These are phyloP conservation scores for Epicoccum sorghinum DNA, from an alignment of 2,329 filamentous ascomycete species.

Conservation along the genomic window DNA sequence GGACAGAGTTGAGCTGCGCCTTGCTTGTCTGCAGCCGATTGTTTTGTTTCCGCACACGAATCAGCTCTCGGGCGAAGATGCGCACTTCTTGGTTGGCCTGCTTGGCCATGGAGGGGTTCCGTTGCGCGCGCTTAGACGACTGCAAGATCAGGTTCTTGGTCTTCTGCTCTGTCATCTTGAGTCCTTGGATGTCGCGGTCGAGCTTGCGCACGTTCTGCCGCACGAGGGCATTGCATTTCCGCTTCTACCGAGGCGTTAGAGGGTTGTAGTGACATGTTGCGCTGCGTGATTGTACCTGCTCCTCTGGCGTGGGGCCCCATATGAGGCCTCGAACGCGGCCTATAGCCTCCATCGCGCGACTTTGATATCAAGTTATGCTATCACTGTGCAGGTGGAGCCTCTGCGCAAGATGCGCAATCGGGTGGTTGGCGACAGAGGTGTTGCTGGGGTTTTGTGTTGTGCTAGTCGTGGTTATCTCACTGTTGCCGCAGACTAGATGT, in stretches of 20 bases:
- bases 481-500: not conserved
- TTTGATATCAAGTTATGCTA: not conserved
- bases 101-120: conserved; percentile 76
- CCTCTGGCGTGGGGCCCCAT: conserved; percentile 89
- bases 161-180: conserved; percentile 73
- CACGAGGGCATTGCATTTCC: conserved; percentile 92
- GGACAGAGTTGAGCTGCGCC: conserved; percentile 88
- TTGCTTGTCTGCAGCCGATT: conserved; percentile 81
- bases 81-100: conserved; percentile 85
- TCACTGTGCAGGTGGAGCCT: not conserved
- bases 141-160: conserved; percentile 84
- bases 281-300: conserved; percentile 67
- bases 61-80: conserved; percentile 85
- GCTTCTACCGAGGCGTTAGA: conserved; percentile 65
- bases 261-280: not conserved
- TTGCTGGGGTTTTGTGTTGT: too few species aligned
- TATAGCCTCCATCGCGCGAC: conserved; percentile 73
- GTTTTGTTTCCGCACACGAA: conserved; percentile 78
- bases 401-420: conserved; percentile 7
- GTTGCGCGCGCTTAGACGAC: conserved; percentile 80
- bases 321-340: conserved; percentile 73
- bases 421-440: not conserved
- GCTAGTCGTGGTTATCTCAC: not conserved
- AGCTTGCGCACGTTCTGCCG: conserved; percentile 90
- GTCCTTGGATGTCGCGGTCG: conserved; percentile 84